Evolutionary conservation across 116 monocot genomes (phyloP).

Genomic region (Dioscorea cayenensis): DNA sequence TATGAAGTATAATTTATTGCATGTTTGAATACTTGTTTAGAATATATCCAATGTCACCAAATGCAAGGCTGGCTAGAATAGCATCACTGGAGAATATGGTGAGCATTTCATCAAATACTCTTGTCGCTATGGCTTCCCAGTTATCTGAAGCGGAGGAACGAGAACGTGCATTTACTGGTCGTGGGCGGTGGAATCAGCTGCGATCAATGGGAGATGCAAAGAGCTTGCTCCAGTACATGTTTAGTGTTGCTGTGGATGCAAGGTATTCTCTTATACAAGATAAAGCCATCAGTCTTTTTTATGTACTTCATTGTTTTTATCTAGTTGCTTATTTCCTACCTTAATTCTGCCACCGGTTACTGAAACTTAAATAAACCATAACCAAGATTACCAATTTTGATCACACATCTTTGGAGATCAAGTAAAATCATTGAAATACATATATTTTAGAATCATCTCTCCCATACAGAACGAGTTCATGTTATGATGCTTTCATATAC

Average conservation of each 20-base stretch:
- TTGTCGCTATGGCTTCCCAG: constrained; percentile 93
- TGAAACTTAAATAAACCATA: too few relatives aligned
- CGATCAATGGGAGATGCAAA: constrained; percentile 84
- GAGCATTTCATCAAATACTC: constrained; percentile 78
- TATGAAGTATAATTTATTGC: not conserved
- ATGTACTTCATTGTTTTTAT: not conserved
- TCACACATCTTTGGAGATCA: too few relatives aligned
- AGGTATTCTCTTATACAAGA: constrained; percentile 23
- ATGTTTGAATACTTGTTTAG: constrained; percentile 24
- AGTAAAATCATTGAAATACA: too few relatives aligned
- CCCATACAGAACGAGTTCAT: too few relatives aligned
- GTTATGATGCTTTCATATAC: too few relatives aligned
- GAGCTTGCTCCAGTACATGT: constrained; percentile 73
- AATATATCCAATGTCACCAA: constrained; percentile 56
- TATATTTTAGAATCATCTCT: too few relatives aligned
- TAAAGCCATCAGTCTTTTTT: not conserved
- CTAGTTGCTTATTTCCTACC: not conserved
- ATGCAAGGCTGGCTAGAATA: constrained; percentile 70
- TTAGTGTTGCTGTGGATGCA: constrained; percentile 80
- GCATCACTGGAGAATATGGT: constrained; percentile 92
- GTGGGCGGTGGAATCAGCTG: constrained; percentile 87
- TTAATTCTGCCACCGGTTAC: not conserved
- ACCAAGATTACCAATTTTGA: too few relatives aligned
- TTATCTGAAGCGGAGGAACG: constrained; percentile 94
- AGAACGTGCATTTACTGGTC: constrained; percentile 60